Evolutionary conservation across 2,329 filamentous ascomycete species (phyloP).

Genomic region (Xylariaceae sp.): DNA sequence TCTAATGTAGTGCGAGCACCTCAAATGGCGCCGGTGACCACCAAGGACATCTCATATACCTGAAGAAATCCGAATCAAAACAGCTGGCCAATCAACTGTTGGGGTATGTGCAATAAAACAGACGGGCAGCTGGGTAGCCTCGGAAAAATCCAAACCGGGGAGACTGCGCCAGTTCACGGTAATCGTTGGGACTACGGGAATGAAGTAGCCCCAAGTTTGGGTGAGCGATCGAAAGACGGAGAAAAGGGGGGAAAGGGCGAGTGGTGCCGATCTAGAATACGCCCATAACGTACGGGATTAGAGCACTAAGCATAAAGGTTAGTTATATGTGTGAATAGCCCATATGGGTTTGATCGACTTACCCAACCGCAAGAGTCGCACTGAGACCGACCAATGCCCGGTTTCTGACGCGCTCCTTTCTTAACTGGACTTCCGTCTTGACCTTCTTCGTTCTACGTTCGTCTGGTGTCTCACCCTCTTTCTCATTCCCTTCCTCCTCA

Average conservation of each 20-base stretch:
- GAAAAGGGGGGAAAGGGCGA: not conserved
- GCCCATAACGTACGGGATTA: slow-evolving; percentile 56
- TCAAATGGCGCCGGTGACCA: slow-evolving; percentile 4
- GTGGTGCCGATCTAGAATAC: slow-evolving; percentile 43
- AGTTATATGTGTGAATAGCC: slow-evolving; percentile 2
- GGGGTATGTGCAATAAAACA: slow-evolving; percentile 31
- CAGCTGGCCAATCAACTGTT: slow-evolving; percentile 13
- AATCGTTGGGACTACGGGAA: slow-evolving; percentile 1
- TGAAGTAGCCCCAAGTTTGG: slow-evolving; percentile 3
- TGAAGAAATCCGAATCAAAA: slow-evolving; percentile 19
- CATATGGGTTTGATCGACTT: slow-evolving; percentile 48
- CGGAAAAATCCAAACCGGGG: slow-evolving; percentile 14
- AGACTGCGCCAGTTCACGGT: slow-evolving; percentile 4
- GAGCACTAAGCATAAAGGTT: slow-evolving; percentile 36
- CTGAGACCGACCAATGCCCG: slow-evolving; percentile 84
- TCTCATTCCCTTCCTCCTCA: slow-evolving; percentile 55
- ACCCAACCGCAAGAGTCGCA: slow-evolving; percentile 89
- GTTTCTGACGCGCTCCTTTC: slow-evolving; percentile 84
- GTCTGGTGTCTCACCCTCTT: slow-evolving; percentile 46
- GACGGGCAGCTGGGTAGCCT: slow-evolving; percentile 17
- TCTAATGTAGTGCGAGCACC: slow-evolving; percentile 10
- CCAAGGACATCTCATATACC: slow-evolving; percentile 23
- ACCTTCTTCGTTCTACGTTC: slow-evolving; percentile 70
- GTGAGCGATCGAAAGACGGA: slow-evolving; percentile 10
- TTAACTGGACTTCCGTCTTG: slow-evolving; percentile 78